Evolutionary conservation across 2,329 filamentous ascomycete genomes (phyloP).

Genomic region (Endothia cerciana): DNA sequence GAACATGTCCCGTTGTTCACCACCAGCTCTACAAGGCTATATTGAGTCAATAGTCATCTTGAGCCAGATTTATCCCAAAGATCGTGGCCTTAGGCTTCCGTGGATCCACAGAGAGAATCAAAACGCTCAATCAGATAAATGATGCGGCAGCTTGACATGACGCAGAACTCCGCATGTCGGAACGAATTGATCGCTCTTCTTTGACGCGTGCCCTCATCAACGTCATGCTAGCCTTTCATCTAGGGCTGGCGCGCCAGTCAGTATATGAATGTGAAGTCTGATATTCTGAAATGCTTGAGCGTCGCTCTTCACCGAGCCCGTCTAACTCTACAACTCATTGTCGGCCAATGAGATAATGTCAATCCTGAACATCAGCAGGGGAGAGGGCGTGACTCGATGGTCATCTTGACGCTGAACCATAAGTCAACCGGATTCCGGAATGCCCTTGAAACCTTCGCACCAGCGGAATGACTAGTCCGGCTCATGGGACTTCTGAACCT

Average conservation of each 20-base stretch:
- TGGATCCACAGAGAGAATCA: neutral
- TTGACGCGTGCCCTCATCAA: no score
- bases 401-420: neutral
- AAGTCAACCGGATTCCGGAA: neutral
- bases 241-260: neutral
- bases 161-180: neutral
- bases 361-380: neutral
- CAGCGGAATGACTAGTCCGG: neutral
- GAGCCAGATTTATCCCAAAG: neutral
- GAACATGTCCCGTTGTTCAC: neutral
- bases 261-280: neutral
- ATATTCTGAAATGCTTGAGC: neutral
- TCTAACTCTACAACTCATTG: neutral
- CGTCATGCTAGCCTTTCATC: neutral
- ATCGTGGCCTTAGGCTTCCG: neutral
- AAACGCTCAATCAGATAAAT: no score
- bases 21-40: neutral
- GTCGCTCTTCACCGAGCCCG: neutral
- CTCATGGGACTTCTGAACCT: neutral
- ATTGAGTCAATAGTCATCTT: neutral
- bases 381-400: neutral
- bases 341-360: neutral
- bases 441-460: neutral
- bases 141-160: neutral
- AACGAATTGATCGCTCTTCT: no score